A percentile compares a stretch with the other conserved stretches of the same genome.
Conservation (phyloP, 495 filamentous ascomycete genomes). For the Endocarpon pusillum region DNA sequence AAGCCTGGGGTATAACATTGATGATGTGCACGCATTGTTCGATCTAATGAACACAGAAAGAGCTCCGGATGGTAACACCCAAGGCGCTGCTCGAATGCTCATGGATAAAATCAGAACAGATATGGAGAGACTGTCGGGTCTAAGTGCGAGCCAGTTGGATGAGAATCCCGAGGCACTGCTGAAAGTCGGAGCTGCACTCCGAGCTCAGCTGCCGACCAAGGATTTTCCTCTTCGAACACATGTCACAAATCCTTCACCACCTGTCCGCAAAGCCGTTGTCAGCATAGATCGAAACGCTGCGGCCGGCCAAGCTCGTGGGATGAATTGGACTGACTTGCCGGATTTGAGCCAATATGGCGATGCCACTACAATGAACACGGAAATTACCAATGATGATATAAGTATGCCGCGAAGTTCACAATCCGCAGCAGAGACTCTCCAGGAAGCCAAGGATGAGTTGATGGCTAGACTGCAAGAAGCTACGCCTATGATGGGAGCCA, state of each 20-base stretch:
- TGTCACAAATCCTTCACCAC: neutral
- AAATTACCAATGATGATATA: conserved; percentile 30
- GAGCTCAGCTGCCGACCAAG: neutral
- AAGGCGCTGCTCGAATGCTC: neutral
- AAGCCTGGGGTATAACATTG: neutral
- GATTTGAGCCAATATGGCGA: conserved; percentile 26
- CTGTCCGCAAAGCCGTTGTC: conserved; percentile 28
- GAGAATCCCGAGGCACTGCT: conserved; percentile 1
- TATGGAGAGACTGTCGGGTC: conserved; percentile 1
- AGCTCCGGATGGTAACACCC: neutral
- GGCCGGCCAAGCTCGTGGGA: conserved; percentile 25
- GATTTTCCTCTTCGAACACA: neutral
- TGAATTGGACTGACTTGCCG: conserved; percentile 30
- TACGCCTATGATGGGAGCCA: conserved; percentile 24
- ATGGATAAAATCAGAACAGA: conserved; percentile 2
- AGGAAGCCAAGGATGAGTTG: conserved; percentile 40
- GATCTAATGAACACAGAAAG: conserved; percentile 1
- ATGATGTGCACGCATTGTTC: conserved; percentile 1
- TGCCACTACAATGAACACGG: conserved; percentile 18
- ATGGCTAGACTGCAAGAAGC: conserved; percentile 37
- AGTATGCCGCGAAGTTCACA: conserved; percentile 35
- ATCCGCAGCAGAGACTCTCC: conserved; percentile 34
- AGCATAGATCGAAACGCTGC: conserved; percentile 28
- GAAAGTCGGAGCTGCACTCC: neutral
- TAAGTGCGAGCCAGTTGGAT: conserved; percentile 1